Base-by-base conservation (phyloP, 2,329 filamentous ascomycete species). In the Colletotrichum sp. region DNA sequence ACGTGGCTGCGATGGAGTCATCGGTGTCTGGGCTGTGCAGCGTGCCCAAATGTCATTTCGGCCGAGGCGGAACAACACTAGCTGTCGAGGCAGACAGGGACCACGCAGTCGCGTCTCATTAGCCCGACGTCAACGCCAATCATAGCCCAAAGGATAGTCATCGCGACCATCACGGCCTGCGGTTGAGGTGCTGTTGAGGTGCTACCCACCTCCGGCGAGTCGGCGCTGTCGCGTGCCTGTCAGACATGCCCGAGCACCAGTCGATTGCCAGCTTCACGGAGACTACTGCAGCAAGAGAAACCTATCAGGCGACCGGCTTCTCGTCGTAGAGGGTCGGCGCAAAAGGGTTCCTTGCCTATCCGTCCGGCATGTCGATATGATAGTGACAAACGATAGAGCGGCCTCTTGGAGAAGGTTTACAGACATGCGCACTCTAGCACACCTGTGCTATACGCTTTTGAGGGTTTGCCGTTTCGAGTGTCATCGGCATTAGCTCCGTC, bases 331-430 rank as follows among this genome's bases (percentile, higher is more conserved):
- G 63, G 55, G 71, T 76, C 12, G 44, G n/a, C n/a, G n/a, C 44
- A 52, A 52, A 52, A 21, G 10, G 44, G 44, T 52, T 21, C 64
- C 74, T 65, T 76, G 64, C 74, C 64, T 76, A 76, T 64, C 74
- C 74, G 74, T 5, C 34, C 18, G 66, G 52, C 64, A 65, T 64
- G 16, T 30, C 57, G 57, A 32, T 52, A 52, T 52, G 13, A 36
- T 59, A 21, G 13, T 69, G 63, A 69, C 16, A 72, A n/a, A 63
- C 69, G 69, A 72, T 18, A 26, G 9, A 57, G 39, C 21, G 9
- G n/a, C 65, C 30, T 24, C n/a, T 52, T 5, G 2, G 44, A 24
- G 44, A 52, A 34, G 44, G 30, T 24, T 15, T 34, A 26, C 28
- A 28, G 65, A 55, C 15, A 52, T 21, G 10, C n/a, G 36, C 18